phyloP scores from a whole-genome alignment of 2,329 filamentous ascomycete species.

The Penicillium sp. region DNA sequence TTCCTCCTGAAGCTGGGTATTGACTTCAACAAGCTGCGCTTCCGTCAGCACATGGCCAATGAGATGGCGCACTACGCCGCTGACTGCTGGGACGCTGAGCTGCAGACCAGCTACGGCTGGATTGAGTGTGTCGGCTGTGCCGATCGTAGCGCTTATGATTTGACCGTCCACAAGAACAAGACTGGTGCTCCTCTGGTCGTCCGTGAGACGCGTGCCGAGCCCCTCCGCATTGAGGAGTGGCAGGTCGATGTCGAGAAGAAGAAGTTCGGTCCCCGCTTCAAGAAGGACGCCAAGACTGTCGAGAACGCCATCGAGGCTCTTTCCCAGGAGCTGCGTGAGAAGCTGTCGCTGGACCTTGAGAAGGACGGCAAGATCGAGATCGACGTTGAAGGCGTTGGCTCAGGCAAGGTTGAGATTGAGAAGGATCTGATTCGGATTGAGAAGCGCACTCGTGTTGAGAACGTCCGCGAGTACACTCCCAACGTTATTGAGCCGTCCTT shows the following conservation, averaged over 20 bases:
- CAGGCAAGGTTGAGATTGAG: conserved; percentile 76
- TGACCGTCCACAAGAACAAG: conserved; percentile 89
- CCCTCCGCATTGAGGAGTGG: conserved; percentile 82
- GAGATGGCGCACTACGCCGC: conserved; percentile 92
- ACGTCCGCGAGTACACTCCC: conserved; percentile 87
- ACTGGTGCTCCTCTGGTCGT: conserved; percentile 86
- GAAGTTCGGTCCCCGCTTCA: conserved; percentile 93
- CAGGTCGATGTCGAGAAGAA: conserved; percentile 88
- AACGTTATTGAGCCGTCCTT: conserved; percentile 98
- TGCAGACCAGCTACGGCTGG: conserved; percentile 92
- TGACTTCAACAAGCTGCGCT: conserved; percentile 84
- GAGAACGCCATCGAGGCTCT: conserved; percentile 77
- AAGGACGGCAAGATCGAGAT: conserved; percentile 75
- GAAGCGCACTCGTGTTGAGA: conserved; percentile 79
- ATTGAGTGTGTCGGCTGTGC: conserved; percentile 98
- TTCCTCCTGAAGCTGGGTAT: conserved; percentile 89
- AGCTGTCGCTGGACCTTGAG: conserved; percentile 73
- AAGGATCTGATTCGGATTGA: conserved; percentile 82
- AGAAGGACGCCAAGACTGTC: conserved; percentile 87
- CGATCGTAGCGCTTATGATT: conserved; percentile 91
- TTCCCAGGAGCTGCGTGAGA: conserved; percentile 79
- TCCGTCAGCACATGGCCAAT: conserved; percentile 94
- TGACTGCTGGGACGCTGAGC: conserved; percentile 97
- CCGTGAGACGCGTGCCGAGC: conserved; percentile 76
- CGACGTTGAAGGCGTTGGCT: conserved; percentile 68